Base-by-base conservation (phyloP, 1,139 yeast species). In the Nakaseomyces bracarensis region DNA sequence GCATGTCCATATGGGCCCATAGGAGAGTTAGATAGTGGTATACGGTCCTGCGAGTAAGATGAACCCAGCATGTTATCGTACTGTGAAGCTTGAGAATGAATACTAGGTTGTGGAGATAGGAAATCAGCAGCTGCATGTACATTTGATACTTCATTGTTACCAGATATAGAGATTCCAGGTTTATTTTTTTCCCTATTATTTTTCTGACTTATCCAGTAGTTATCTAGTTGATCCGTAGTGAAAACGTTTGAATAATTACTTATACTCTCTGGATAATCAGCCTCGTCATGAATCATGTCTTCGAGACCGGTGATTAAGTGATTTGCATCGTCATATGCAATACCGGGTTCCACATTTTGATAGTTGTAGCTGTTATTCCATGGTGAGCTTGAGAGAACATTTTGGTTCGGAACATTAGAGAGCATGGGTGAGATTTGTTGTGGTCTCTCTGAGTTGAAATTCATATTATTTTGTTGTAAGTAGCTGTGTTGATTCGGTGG, bases 211-310 rank as follows among this genome's bases (percentile, higher is more conserved):
- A 46, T 47, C 64, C 64, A 60, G 43, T 56, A 60, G 34, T 52
- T 55, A 41, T 60, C 64, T 26, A 60, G 41, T 45, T 60, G 60
- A 38, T 56, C 63, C 2, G 53, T 57, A 9, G 64, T 60, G 38
- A 56, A 60, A 1, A 56, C 53, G 39, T 52, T 57, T 3, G 63
- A 57, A 36, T 52, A 55, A 20, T 53, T 54, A 34, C 58, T 57
- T n/a, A 55, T 50, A 14, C 48, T 49, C 16, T 56, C 59, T 8
- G 58, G 55, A 36, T 49, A 48, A 30, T 57, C 63, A 2, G 52
- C 47, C 36, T 58, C 64, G 29, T 58, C 60, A 39, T 49, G 53
- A 14, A 60, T 58, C 53, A 60, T 57, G 45, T 57, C 55, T 48
- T 58, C 57, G 21, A 60, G 44, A 5, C 63, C 63, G 13, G 59